Percentiles rank a stretch among this genome's conserved stretches.
Conservation (phyloP, 768 basidiomycete genomes). For the Ramaria rubella region DNA sequence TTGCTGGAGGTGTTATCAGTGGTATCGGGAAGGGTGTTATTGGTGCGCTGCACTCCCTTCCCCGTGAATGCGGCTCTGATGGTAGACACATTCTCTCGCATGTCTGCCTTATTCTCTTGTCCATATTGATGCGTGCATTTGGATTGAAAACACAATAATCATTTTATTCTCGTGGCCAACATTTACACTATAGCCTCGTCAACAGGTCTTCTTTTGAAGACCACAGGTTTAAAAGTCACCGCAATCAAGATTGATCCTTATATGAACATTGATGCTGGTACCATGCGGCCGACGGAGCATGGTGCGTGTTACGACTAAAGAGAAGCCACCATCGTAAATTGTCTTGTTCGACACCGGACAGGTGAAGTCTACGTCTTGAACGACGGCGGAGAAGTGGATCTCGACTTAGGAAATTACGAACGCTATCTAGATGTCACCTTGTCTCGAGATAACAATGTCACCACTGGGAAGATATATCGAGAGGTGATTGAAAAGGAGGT, state of each 20-base stretch:
- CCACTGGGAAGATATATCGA: constrained; percentile 95
- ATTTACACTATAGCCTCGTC: constrained; percentile 66
- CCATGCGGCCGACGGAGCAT: constrained; percentile 97
- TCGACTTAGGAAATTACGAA: constrained; percentile 98
- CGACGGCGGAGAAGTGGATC: constrained; percentile 96
- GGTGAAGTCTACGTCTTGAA: constrained; percentile 98
- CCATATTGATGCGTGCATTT: background rate
- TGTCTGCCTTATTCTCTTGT: background rate
- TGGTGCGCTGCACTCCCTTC: constrained; percentile 43
- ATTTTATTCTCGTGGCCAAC: background rate
- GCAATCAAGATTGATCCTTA: constrained; percentile 99
- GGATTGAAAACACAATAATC: background rate
- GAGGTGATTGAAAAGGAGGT: constrained; percentile 98
- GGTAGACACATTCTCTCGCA: background rate
- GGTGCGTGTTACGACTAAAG: constrained; percentile 45
- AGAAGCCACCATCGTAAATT: background rate
- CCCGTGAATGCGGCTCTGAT: background rate
- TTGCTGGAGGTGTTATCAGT: constrained; percentile 95
- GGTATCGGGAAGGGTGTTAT: constrained; percentile 99
- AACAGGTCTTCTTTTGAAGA: constrained; percentile 92
- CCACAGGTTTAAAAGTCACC: constrained; percentile 91
- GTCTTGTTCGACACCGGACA: constrained; percentile 19
- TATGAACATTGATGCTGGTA: constrained; percentile 99
- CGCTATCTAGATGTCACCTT: constrained; percentile 94
- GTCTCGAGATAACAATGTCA: constrained; percentile 94